Conservation (phyloP, 768 basidiomycete genomes). For the Macrocybe gigantea region DNA sequence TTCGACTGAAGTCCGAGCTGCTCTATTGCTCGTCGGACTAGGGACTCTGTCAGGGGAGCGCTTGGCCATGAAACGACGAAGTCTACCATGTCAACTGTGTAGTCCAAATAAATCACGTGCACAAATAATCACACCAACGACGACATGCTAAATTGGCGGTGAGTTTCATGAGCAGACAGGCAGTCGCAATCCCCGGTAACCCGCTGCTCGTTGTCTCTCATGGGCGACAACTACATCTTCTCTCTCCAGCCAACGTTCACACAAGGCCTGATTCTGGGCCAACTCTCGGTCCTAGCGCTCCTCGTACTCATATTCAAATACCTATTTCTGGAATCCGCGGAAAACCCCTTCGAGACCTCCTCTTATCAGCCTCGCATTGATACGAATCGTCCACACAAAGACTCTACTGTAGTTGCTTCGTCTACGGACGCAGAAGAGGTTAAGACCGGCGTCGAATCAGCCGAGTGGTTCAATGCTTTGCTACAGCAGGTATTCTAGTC, state of each 20-base stretch:
- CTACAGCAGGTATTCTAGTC: slow-evolving; percentile 60
- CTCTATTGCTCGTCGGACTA: slow-evolving; percentile 36
- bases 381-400: slow-evolving; percentile 36
- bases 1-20: no score
- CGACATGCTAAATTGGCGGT: not conserved
- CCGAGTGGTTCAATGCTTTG: slow-evolving; percentile 89
- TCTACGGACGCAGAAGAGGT: no score
- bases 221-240: slow-evolving; percentile 58
- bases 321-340: slow-evolving; percentile 83
- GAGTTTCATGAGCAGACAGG: not conserved
- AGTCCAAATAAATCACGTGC: slow-evolving; percentile 1
- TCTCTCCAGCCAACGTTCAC: slow-evolving; percentile 88
- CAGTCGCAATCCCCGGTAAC: not conserved
- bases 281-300: slow-evolving; percentile 79
- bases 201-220: slow-evolving; percentile 16
- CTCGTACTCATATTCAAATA: slow-evolving; percentile 84
- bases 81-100: slow-evolving; percentile 2
- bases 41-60: slow-evolving; percentile 40
- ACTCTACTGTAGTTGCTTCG: slow-evolving; percentile 18
- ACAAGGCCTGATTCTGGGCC: slow-evolving; percentile 89
- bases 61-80: slow-evolving; percentile 40
- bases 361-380: slow-evolving; percentile 58
- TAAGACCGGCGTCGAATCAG: slow-evolving; percentile 37
- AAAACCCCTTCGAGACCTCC: slow-evolving; percentile 47
- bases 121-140: not conserved